Conservation (phyloP, 352 stramenopile genomes). For the Phytophthora rubi region DNA sequence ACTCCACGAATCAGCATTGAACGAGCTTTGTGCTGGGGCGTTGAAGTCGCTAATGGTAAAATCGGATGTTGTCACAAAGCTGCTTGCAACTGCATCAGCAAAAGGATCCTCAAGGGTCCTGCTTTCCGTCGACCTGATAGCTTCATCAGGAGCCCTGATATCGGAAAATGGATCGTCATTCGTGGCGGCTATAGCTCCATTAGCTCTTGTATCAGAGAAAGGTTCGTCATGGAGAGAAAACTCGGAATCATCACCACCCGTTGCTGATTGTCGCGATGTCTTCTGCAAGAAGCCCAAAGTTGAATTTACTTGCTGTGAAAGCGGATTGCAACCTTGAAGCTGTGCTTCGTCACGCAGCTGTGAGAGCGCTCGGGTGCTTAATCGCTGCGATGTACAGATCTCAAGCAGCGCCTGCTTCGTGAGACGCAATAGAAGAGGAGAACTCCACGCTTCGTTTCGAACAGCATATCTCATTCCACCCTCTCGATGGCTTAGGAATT, state of each 20-base stretch:
- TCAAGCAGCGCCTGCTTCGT: conserved; percentile 67
- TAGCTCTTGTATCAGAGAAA: conserved; percentile 5
- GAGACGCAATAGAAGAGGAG: conserved; percentile 48
- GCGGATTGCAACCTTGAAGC: conserved; percentile 20
- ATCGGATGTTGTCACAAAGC: conserved; percentile 7
- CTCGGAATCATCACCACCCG: background rate
- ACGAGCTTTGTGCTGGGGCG: background rate
- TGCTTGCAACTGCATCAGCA: conserved; percentile 7
- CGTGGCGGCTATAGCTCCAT: background rate
- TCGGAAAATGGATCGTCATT: conserved; percentile 29
- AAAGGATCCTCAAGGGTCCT: conserved; percentile 15
- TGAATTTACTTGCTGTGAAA: conserved; percentile 45
- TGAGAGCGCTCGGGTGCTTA: conserved; percentile 47
- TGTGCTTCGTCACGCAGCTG: conserved; percentile 49
- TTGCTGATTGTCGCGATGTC: background rate
- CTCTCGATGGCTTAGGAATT: conserved; percentile 56
- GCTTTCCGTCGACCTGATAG: background rate
- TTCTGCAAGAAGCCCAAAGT: conserved; percentile 47
- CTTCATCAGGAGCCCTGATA: conserved; percentile 16
- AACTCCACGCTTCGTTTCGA: conserved; percentile 40
- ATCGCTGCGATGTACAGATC: conserved; percentile 49
- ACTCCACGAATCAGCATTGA: conserved; percentile 1
- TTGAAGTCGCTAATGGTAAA: conserved; percentile 10
- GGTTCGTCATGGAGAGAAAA: conserved; percentile 15
- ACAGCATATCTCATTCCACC: conserved; percentile 42